These are phyloP conservation scores for Leccinum pallidistipes DNA, from an alignment of 1,284 basidiomycete genomes.

Conservation along the genomic window DNA sequence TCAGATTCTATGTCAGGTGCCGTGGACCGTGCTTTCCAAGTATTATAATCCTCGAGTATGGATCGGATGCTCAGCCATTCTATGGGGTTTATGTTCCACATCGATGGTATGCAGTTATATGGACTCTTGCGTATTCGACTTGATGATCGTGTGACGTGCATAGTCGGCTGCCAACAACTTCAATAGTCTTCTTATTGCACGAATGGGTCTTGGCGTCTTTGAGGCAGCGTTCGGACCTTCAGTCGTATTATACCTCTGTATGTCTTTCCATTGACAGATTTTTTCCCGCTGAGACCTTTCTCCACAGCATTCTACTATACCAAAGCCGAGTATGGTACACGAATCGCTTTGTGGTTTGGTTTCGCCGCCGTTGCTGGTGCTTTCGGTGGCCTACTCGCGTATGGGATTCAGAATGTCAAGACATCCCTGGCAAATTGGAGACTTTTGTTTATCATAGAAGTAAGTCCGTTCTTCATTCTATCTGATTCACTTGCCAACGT, in stretches of 20 bases:
- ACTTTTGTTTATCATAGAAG: slow-evolving; percentile 78
- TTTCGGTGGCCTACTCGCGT: slow-evolving; percentile 74
- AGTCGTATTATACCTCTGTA: slow-evolving; percentile 69
- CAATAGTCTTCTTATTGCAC: slow-evolving; percentile 53
- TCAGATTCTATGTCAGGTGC: slow-evolving; percentile 74
- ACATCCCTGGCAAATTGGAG: slow-evolving; percentile 56
- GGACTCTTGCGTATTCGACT: not conserved
- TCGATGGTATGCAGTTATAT: slow-evolving; percentile 51
- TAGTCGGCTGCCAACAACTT: slow-evolving; percentile 63
- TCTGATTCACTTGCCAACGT: not conserved
- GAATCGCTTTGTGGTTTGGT: slow-evolving; percentile 78
- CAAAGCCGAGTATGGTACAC: slow-evolving; percentile 66
- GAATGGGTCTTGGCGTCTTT: slow-evolving; percentile 66
- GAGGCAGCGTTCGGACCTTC: slow-evolving; percentile 56
- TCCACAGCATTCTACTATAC: slow-evolving; percentile 71
- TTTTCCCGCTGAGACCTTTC: not conserved
- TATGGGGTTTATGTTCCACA: slow-evolving; percentile 71
- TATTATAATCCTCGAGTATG: slow-evolving; percentile 64
- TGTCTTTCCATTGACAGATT: slow-evolving; percentile 20
- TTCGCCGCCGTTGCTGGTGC: slow-evolving; percentile 80
- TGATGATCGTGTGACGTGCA: not conserved
- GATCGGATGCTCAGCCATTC: slow-evolving; percentile 63
- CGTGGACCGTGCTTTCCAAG: slow-evolving; percentile 65
- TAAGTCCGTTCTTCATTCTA: slow-evolving; percentile 20
- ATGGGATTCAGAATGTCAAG: slow-evolving; percentile 63